Percentiles rank a stretch among this genome's conserved stretches.
These are phyloP conservation scores for Metrosideros polymorpha DNA, from an alignment of 441 rosid species.

Conservation along the genomic window DNA sequence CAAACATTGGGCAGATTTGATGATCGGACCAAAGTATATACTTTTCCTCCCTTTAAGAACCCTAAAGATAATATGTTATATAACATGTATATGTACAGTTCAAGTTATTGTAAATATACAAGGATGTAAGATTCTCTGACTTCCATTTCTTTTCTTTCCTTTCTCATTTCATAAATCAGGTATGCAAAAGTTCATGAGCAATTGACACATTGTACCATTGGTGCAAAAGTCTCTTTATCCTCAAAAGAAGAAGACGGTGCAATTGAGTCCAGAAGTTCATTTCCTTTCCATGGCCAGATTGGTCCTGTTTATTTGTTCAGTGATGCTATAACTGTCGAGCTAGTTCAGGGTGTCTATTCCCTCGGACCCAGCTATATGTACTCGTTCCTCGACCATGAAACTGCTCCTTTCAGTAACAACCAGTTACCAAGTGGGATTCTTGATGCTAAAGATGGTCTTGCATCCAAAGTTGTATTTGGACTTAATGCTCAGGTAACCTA, in stretches of 20 bases:
- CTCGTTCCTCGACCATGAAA: constrained; percentile 82
- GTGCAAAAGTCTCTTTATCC: constrained; percentile 52
- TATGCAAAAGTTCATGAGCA: constrained; percentile 87
- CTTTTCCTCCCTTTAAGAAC: neutral
- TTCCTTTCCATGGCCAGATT: constrained; percentile 88
- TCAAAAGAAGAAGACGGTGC: constrained; percentile 51
- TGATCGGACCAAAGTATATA: neutral
- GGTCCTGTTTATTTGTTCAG: constrained; percentile 91
- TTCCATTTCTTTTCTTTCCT: neutral
- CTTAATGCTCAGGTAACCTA: constrained; percentile 88
- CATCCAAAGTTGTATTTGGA: constrained; percentile 88
- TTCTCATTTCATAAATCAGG: constrained; percentile 34
- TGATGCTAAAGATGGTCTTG: constrained; percentile 94
- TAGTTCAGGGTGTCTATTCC: constrained; percentile 71
- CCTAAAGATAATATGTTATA: neutral
- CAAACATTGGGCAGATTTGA: neutral
- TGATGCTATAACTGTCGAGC: constrained; percentile 88
- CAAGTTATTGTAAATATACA: neutral
- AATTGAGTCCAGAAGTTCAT: constrained; percentile 41
- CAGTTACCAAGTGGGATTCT: constrained; percentile 76
- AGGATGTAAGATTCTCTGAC: neutral
- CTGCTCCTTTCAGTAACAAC: constrained; percentile 44
- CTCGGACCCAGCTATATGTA: constrained; percentile 99
- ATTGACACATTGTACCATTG: constrained; percentile 75
- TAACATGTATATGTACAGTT: neutral